Evolutionary conservation across 441 rosid genomes (phyloP), one percentile per base, ranked within the genome.

Genomic region (Gossypium trilobum): DNA sequence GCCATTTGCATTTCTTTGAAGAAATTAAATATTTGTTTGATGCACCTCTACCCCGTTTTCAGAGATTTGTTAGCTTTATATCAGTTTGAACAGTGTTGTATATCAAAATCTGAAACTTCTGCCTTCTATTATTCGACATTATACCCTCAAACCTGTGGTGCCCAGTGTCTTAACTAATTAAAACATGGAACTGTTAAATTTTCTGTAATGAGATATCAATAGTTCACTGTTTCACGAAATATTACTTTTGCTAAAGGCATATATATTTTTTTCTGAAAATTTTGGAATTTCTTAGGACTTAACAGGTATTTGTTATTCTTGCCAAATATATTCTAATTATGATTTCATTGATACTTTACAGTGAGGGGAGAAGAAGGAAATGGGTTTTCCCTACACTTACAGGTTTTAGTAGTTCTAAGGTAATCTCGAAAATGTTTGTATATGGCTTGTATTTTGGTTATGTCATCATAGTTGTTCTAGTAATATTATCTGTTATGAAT

Each of bases 341-440:
- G 52, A 52, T 54, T 73, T 59, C 19, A 3, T 72, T 80, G 72
- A 55, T 74, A 62, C 60, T 29, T 81, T 75, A 52, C 91, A 95
- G 99, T 64, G 97, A 95, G 87, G 99, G 95, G 69, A 91, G 91
- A 69, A 82, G 98, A 75, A 88, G 96, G 81, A 91, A 89, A 77
- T 95, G 99, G 99, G 88, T 87, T 65, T 95, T 95, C 69, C 98
- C 98, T 42, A 84, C 86, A 72, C 92, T 95, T 77, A 70, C 71
- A 22, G 78, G 85, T 16, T 85, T 84, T 77, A 76, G 48, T 79
- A 70, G 74, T 52, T 84, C 81, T 59, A 75, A 91, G 99, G 98
- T 92, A 86, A 46, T 31, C 61, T 39, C 16, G 19, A 48, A n/a
- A 72, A 76, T 72, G 52, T 79, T 60, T 71, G 59, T 55, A 75